Conservation (phyloP, 75 land plant species). For the Azolla pinnata region DNA sequence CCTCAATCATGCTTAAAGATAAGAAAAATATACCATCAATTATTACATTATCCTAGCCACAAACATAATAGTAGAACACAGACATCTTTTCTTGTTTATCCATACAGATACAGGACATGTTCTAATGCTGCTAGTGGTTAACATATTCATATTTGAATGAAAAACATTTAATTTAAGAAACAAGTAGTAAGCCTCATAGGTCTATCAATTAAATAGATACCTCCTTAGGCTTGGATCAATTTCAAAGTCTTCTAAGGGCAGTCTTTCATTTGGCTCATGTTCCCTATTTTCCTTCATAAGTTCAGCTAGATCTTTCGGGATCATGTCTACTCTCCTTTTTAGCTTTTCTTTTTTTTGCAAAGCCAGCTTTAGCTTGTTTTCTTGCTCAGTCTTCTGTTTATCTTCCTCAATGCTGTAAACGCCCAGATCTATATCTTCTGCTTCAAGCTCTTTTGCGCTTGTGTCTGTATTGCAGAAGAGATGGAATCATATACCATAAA, state of each 20-base stretch:
- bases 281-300: constrained; percentile 20
- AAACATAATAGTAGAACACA: too few species aligned
- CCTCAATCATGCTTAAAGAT: constrained; percentile 20
- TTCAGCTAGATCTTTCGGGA: constrained; percentile 11
- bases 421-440: constrained; percentile 12
- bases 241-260: constrained; percentile 27
- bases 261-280: constrained; percentile 15
- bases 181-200: too few species aligned
- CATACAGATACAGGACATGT: too few species aligned
- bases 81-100: too few species aligned
- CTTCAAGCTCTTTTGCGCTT: constrained; percentile 2
- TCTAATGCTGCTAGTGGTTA: too few species aligned
- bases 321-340: constrained; percentile 12
- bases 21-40: too few species aligned
- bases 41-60: too few species aligned
- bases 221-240: constrained; percentile 26
- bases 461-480: too few species aligned
- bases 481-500: too few species aligned
- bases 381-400: constrained; percentile 29
- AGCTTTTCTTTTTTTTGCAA: constrained; percentile 20
- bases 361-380: constrained; percentile 20
- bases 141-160: too few species aligned
- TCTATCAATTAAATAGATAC: constrained; percentile 7
- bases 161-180: too few species aligned
- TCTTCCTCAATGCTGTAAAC: constrained; percentile 31